Conservation (phyloP, 257 asterid species). For the Voacanga thouarsii region DNA sequence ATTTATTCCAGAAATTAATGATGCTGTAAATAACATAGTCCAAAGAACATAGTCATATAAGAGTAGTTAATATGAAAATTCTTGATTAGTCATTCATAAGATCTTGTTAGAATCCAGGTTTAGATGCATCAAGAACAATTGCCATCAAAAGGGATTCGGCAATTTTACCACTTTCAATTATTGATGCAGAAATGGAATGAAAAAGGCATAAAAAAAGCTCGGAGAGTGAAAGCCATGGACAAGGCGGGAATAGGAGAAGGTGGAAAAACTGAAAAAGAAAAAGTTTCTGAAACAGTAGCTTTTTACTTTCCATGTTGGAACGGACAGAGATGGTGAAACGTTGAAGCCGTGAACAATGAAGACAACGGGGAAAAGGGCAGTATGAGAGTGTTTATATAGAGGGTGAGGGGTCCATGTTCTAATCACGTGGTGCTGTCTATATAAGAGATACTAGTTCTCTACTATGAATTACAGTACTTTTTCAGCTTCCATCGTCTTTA, state of each 20-base stretch:
- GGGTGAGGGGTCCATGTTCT: slow-evolving; percentile 24
- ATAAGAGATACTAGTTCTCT: neutral
- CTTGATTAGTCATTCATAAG: neutral
- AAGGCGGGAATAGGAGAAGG: neutral
- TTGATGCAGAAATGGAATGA: neutral
- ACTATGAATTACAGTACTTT: neutral
- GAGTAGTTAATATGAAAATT: neutral
- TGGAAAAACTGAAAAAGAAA: neutral
- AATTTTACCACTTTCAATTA: neutral
- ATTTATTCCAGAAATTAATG: neutral
- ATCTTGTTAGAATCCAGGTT: neutral
- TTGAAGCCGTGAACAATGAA: slow-evolving; percentile 18
- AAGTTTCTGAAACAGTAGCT: neutral
- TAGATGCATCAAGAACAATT: neutral
- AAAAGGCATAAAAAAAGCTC: no score
- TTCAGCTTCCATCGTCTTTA: neutral
- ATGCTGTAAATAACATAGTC: neutral
- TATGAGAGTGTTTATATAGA: neutral
- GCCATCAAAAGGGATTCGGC: neutral
- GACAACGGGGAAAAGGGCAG: neutral
- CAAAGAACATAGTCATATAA: neutral
- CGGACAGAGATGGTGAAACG: slow-evolving; percentile 14
- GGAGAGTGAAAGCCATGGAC: neutral
- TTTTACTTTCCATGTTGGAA: neutral
- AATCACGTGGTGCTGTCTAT: slow-evolving; percentile 25